Percentiles rank a stretch among this genome's conserved stretches.
Conservation (phyloP, 257 asterid species). For the Solanum sejunctum region DNA sequence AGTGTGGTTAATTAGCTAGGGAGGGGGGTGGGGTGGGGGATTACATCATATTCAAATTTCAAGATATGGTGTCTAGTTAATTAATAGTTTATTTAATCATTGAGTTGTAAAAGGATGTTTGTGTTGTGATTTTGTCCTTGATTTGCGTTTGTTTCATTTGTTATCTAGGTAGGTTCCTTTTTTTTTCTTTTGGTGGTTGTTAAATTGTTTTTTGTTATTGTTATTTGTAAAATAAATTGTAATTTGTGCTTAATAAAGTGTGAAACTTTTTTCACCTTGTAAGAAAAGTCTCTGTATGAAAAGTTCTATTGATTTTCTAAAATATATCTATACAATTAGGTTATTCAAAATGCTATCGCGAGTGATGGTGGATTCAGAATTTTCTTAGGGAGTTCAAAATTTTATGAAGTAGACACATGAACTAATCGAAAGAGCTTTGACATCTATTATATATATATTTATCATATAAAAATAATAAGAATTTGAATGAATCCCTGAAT, state of each 20-base stretch:
- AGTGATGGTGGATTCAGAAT: too few relatives aligned
- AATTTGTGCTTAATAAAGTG: not conserved
- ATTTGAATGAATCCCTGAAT: too few relatives aligned
- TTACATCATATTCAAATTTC: not conserved
- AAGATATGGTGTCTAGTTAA: not conserved
- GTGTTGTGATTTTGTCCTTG: not conserved
- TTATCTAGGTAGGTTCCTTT: not conserved
- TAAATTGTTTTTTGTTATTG: not conserved
- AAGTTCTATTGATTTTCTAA: not conserved
- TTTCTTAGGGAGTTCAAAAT: too few relatives aligned
- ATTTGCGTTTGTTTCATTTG: not conserved
- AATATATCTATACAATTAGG: not conserved
- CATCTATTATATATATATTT: too few relatives aligned
- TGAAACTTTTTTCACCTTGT: not conserved
- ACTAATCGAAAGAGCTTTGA: too few relatives aligned
- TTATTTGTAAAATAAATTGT: not conserved
- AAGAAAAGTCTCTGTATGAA: not conserved
- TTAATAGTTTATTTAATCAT: not conserved
- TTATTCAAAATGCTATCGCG: not conserved
- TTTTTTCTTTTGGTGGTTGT: not conserved
- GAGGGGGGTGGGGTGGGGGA: too few relatives aligned
- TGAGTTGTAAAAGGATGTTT: not conserved
- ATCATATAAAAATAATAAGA: too few relatives aligned
- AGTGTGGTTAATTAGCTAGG: constrained; percentile 21
- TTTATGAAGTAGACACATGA: too few relatives aligned